phyloP scores from a whole-genome alignment of 1,284 basidiomycete species.

The Naganishia liquefaciens region DNA sequence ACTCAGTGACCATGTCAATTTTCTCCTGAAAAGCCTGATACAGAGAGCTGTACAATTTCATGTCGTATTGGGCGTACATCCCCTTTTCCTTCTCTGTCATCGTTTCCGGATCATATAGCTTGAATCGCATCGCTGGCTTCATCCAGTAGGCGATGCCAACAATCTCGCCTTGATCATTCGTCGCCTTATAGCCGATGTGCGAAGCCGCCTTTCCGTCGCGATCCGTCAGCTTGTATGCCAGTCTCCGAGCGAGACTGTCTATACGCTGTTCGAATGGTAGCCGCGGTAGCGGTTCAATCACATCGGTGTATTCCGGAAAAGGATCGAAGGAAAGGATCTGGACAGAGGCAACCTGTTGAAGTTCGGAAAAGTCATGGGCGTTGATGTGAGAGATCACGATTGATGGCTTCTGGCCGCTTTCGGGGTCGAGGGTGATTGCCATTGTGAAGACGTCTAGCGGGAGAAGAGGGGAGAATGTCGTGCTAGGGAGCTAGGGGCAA shows the following conservation, averaged over 20 bases:
- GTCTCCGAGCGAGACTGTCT: slow-evolving; percentile 20
- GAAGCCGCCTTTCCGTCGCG: neutral
- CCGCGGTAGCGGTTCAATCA: slow-evolving; percentile 31
- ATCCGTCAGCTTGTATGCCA: slow-evolving; percentile 22
- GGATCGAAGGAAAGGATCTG: slow-evolving; percentile 30
- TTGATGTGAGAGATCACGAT: slow-evolving; percentile 7
- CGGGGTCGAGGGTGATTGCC: slow-evolving; percentile 6
- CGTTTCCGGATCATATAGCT: slow-evolving; percentile 4
- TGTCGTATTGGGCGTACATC: slow-evolving; percentile 22
- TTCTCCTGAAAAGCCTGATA: slow-evolving; percentile 29
- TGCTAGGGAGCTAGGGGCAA: neutral
- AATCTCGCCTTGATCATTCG: slow-evolving; percentile 12
- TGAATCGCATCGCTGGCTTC: slow-evolving; percentile 27
- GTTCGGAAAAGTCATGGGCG: slow-evolving; percentile 6
- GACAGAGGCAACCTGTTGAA: slow-evolving; percentile 17
- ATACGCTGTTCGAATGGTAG: slow-evolving; percentile 24
- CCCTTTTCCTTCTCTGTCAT: slow-evolving; percentile 28
- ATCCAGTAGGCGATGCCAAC: slow-evolving; percentile 31
- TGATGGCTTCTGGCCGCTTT: slow-evolving; percentile 1
- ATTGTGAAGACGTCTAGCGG: neutral
- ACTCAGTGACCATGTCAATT: slow-evolving; percentile 19
- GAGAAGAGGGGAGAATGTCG: neutral
- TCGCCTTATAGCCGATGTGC: slow-evolving; percentile 26
- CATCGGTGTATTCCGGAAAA: slow-evolving; percentile 26
- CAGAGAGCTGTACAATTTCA: slow-evolving; percentile 24